Conservation (phyloP, 345 rosid species). For the Rhizophora apiculata region DNA sequence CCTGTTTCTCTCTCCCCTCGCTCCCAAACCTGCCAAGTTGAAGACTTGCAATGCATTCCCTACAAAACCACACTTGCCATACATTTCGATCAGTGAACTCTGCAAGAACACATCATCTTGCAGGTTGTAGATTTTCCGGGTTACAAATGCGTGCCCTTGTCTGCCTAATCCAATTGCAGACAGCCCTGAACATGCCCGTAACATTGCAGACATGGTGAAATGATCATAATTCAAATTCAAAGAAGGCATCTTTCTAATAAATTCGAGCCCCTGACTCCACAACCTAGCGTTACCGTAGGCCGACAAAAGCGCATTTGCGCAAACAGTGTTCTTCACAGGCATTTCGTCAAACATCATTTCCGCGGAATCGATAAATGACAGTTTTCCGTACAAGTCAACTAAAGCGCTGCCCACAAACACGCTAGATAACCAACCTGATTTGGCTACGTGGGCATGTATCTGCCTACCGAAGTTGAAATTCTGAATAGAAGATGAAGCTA, state of each 20-base stretch:
- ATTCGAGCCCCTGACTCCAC: constrained; percentile 39
- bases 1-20: constrained; percentile 20
- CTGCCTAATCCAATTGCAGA: constrained; percentile 41
- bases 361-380: constrained; percentile 27
- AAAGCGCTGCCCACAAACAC: constrained; percentile 54
- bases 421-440: constrained; percentile 45
- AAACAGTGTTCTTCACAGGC: constrained; percentile 45
- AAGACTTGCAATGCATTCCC: constrained; percentile 45
- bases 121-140: constrained; percentile 27
- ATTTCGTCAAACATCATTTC: constrained; percentile 51
- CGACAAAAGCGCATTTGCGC: constrained; percentile 51
- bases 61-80: constrained; percentile 53
- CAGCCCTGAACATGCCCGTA: constrained; percentile 37
- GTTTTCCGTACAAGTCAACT: constrained; percentile 42
- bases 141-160: constrained; percentile 44
- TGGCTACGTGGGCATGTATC: constrained; percentile 36
- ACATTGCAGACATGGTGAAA: constrained; percentile 38
- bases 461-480: constrained; percentile 38
- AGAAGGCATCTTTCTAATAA: constrained; percentile 43
- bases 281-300: constrained; percentile 39
- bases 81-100: constrained; percentile 61
- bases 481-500: constrained; percentile 33
- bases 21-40: constrained; percentile 25
- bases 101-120: constrained; percentile 44
- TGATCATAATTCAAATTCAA: constrained; percentile 42